Evolutionary conservation across 345 rosid genomes (phyloP).

Genomic region (Citrus trifoliata): DNA sequence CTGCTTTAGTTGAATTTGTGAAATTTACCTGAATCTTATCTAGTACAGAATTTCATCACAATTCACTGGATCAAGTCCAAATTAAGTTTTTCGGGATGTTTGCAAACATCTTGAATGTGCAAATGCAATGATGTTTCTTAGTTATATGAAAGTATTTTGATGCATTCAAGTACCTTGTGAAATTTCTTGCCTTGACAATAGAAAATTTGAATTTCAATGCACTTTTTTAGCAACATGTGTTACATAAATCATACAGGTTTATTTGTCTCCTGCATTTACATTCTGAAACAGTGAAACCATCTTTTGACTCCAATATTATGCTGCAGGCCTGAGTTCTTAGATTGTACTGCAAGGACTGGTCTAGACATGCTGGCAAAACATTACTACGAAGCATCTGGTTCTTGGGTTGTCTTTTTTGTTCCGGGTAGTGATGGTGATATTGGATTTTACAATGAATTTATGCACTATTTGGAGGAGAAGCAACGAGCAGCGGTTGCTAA

Average conservation of each 20-base stretch:
- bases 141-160: background rate
- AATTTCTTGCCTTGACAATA: background rate
- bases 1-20: background rate
- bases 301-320: constrained; percentile 5
- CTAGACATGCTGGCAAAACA: constrained; percentile 94
- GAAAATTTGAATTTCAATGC: background rate
- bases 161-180: background rate
- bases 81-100: background rate
- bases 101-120: background rate
- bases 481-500: constrained; percentile 96
- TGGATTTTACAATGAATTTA: constrained; percentile 76
- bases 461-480: constrained; percentile 92
- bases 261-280: background rate
- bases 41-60: background rate
- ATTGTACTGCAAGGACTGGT: constrained; percentile 96
- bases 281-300: background rate
- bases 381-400: constrained; percentile 87
- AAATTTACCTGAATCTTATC: background rate
- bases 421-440: constrained; percentile 90
- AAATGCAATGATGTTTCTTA: background rate
- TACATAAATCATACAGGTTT: background rate
- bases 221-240: background rate
- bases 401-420: constrained; percentile 94
- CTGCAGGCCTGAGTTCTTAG: constrained; percentile 87
- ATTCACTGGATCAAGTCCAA: background rate